Base-by-base conservation (phyloP, 331 rosid species). In the Quercus phellos region DNA sequence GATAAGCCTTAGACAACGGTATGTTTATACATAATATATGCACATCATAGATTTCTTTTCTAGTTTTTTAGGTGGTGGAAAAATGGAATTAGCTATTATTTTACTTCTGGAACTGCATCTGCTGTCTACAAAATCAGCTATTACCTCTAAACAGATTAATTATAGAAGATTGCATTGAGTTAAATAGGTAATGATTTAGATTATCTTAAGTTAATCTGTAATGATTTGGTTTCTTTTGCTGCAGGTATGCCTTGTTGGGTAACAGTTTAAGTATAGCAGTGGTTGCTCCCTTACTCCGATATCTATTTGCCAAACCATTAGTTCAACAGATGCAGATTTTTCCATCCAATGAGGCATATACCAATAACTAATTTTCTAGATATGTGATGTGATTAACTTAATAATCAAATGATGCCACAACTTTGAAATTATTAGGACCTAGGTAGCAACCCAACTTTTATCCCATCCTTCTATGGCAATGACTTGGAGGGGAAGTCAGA, bases 161-260 rank as follows among this genome's bases (percentile, higher is more conserved):
- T 26, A 26, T 60, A 13, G 68, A 26, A 16, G 43, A 63, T 17
- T 16, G 10, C 30, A 2, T 63, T 29, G 11, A 18, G 21, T 14
- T 16, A 8, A 66, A 66, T 34, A n/a, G 0, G 16, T 32, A 66
- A 34, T 4, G 50, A 34, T 66, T 66, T 22, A 42, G 78, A 38
- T 30, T 16, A 4, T 63, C 19, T 63, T 63, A 3, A 18, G 12
- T 14, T 16, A 66, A 66, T 34, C 4, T n/a, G 26, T 32, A 66
- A 34, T 34, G 50, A 66, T 66, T 66, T 18, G 22, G 80, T 55
- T 16, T 26, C 80, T 54, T 74, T 61, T 26, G 29, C 46, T 82
- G 75, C 90, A 91, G 99, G 79, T 91, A 95, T 75, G 98, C 98
- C n/a, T 81, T 93, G 82, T 87, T 93, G 17, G 96, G 99, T 79